Base-by-base conservation (phyloP, 2,329 filamentous ascomycete genomes). In the Cryphonectria parasitica region DNA sequence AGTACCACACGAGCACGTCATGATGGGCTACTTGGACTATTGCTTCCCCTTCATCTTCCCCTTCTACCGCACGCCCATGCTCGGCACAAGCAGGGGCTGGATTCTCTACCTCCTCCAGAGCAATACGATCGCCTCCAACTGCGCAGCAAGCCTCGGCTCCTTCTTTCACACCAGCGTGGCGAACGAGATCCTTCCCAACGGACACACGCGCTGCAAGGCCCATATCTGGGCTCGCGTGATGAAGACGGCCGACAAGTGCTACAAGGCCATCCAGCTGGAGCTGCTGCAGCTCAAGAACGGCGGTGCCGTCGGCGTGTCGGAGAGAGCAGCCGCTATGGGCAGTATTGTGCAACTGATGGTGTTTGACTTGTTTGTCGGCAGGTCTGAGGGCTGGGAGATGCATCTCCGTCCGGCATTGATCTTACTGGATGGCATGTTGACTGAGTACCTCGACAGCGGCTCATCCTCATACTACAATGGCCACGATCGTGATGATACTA, bases 261-360 rank as follows among this genome's bases (percentile, higher is more conserved):
- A 58, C 54, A 28, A 58, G 54, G 25, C 13, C 15, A 58, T 58
- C 25, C 54, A 58, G 54, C 54, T 31, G 28, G 54, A 34, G 54
- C 54, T 58, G 28, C 5, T 7, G 54, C 54, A 58, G 25, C 54
- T 58, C 54, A 58, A 58, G 25, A 31, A 22, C 25, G 25, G 28
- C 6, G 15, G 28, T 19, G 54, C 25, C 28, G 15, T 28, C 15
- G 15, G 76, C 62, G 72, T 79, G 11, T 66, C 67, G 22, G 77
- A 78, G 62, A 75, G 75, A 13, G 76, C 72, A 17, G 75, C 77
- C 25, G 77, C 81, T 1, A 76, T 84, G 74, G 78, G 77, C 45
- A 80, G 80, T 74, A 79, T 83, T 70, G 77, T 83, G 43, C 82
- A 84, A 73, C 74, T 85, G 10, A 75, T 83, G 43, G 80, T 80